A percentile compares a stretch with the other conserved stretches of the same genome.
These are phyloP conservation scores for Yamadazyma atlantica DNA, from an alignment of 1,139 yeast genomes.

Conservation along the genomic window DNA sequence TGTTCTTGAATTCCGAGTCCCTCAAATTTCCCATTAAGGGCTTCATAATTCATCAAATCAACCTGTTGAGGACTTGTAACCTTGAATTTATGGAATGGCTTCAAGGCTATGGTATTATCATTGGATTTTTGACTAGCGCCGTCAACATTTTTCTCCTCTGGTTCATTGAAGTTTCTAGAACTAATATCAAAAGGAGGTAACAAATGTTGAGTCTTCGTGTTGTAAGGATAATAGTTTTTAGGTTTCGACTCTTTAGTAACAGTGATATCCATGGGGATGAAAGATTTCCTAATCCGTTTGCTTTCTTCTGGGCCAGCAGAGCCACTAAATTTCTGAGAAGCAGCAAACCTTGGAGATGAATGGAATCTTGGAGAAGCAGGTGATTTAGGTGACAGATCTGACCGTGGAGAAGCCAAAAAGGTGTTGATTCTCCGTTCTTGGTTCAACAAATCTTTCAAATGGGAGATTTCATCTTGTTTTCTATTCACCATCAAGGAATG, in stretches of 20 bases:
- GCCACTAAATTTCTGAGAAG: conserved; percentile 1
- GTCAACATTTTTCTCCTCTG: conserved; percentile 1
- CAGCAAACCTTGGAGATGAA: conserved; percentile 9
- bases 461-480: conserved; percentile 30
- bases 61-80: conserved; percentile 8
- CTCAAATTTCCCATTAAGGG: too few species aligned
- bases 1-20: too few species aligned
- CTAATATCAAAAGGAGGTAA: conserved; percentile 19
- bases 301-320: not conserved
- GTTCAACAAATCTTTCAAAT: conserved; percentile 23
- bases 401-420: conserved; percentile 17
- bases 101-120: conserved; percentile 7
- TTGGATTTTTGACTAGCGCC: too few species aligned
- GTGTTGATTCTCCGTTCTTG: conserved; percentile 23
- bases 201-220: conserved; percentile 6
- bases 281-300: conserved; percentile 15
- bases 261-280: conserved; percentile 23
- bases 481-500: conserved; percentile 25
- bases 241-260: conserved; percentile 16
- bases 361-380: conserved; percentile 5
- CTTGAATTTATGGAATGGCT: conserved; percentile 15
- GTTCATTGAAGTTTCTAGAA: not conserved
- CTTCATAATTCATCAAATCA: conserved; percentile 4
- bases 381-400: conserved; percentile 1
- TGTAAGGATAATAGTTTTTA: conserved; percentile 12